Base-by-base conservation (phyloP, 352 stramenopile species). In the Phytophthora pisi region DNA sequence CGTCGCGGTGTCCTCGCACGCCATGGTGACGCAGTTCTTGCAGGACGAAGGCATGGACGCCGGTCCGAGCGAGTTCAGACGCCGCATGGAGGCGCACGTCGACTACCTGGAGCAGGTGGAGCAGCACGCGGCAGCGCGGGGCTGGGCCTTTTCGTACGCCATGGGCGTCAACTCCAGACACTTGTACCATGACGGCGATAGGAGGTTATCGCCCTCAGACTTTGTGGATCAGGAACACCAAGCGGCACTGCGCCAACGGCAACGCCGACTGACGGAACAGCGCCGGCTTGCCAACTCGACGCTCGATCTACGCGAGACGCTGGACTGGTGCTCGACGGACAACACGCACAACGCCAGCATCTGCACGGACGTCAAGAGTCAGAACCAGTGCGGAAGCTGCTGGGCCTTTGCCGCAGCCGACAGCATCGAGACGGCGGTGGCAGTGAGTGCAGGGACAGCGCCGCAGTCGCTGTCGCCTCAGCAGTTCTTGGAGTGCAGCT, bases 351-450 rank as follows among this genome's bases (percentile, higher is more conserved):
- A 82, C 42, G 68, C 72, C 36, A 93, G 82, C 60, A 81, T 93
- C 52, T 95, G 87, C 46, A 89, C 84, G 2, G 66, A 68, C 10
- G 70, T 95, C 50, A 93, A 93, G 77, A 93, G 81, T 63, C 85
- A 95, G 58, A 85, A 92, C 58, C 79, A 84, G 55, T 95, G 87
- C 56, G 87, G 87, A 13, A 92, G 82, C 55, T 95, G 87, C 60
- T 95, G 87, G 85, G 84, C 87, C 18, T 95, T 93, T 65, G 87
- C 87, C 0, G 87, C 87, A 0, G 82, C 85, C 30, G 87, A 95
- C 67, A 70, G 70, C 4, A 95, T 95, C 57, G 87, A 95, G 68
- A 89, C 81, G 9, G 85, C 84, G 3, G 87, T 93, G 8, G 79
- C 73, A 4, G 66, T 92, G 3, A 77, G 68, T 52, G 73, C 75